Evolutionary conservation across 78 protist species (phyloP), one percentile per base, ranked within the genome.

Genomic region (Dictyostelium capitatum): DNA sequence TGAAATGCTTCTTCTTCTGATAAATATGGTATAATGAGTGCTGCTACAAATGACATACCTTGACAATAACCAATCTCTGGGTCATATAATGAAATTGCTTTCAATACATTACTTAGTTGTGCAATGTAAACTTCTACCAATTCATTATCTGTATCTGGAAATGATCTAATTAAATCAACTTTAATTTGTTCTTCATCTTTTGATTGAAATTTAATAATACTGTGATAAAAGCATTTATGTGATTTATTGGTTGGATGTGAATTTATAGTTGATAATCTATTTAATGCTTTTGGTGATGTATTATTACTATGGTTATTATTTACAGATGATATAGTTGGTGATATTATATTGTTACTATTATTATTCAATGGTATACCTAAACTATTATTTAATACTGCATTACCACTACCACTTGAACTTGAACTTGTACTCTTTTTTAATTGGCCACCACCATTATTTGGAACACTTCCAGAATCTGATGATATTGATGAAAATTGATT

Each of bases 31-130:
- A 87, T 77, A 12, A 87, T 43, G 3, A 87, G 48, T n/a, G 83
- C 56, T 15, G 83, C 93, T 15, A 87, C 59, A 50, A 87, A 87
- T 19, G 93, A 87, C 25, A 87, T 87, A 65, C 93, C 93, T 87
- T 87, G 93, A 50, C 93, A 87, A 77, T 87, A 87, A 0, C 93
- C 93, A 82, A 87, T 65, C 32, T 87, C 93, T 25, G 83, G n/a
- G 9, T 87, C 93, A 37, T 77, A 87, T 15, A 87, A 79, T 32
- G 84, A 77, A 4, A 87, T 87, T 0, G 93, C 93, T 77, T 77
- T 74, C 8, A 87, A 46, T 20, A 87, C 93, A 64, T 78, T 77
- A 12, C 15, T 2, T 2, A 87, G 41, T 51, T 51, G n/a, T 19
- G 12, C 48, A 7, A 75, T 30, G 51, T 87, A 87, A 25, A n/a